A percentile compares a stretch with the other conserved stretches of the same genome.
phyloP scores from a whole-genome alignment of 768 basidiomycete genomes.

The Baorangia bicolor region DNA sequence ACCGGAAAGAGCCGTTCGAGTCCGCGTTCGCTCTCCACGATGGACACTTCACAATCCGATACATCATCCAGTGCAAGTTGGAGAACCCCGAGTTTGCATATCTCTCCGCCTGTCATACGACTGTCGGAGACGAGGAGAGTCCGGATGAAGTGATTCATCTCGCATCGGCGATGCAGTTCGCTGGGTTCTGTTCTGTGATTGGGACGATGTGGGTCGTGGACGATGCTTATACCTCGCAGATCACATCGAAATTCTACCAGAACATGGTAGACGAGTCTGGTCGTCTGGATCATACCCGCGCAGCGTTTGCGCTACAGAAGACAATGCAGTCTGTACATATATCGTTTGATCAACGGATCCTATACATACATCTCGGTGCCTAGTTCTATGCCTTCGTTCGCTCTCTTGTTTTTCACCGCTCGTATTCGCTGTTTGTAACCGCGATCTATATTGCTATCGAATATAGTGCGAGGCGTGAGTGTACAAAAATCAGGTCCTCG shows the following conservation, averaged over 20 bases:
- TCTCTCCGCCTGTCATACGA: constrained; percentile 21
- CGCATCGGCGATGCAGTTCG: not conserved
- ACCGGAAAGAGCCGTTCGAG: constrained; percentile 10
- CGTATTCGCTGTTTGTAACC: no score
- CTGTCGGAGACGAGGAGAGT: constrained; percentile 21
- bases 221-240: not conserved
- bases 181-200: constrained; percentile 1
- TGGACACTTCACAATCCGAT: constrained; percentile 2
- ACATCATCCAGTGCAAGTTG: constrained; percentile 2
- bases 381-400: not conserved
- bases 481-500: no score
- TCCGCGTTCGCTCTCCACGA: constrained; percentile 11
- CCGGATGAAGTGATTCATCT: constrained; percentile 24
- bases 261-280: constrained; percentile 2
- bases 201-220: constrained; percentile 18
- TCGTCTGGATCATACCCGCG: not conserved
- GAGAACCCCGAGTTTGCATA: constrained; percentile 8
- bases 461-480: no score
- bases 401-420: no score
- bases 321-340: not conserved
- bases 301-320: constrained; percentile 6
- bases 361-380: constrained; percentile 16
- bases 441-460: no score
- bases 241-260: constrained; percentile 7
- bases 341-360: constrained; percentile 12